Evolutionary conservation across 2,329 filamentous ascomycete genomes (phyloP).

Genomic region (Paecilomyces fulvus): DNA sequence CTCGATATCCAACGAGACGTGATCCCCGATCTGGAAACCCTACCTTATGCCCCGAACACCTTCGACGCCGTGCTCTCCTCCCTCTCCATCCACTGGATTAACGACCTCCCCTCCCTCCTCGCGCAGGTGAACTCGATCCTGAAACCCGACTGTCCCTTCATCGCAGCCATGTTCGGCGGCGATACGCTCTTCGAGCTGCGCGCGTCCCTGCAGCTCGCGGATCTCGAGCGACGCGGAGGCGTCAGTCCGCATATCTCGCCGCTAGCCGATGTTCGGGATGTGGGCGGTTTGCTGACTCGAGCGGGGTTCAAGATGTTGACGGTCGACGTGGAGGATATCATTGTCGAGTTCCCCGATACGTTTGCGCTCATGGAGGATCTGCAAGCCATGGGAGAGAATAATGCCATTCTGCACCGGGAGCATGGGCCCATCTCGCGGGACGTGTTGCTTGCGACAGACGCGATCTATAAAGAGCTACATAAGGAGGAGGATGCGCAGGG

Average conservation of each 20-base stretch:
- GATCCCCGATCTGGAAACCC: conserved; percentile 55
- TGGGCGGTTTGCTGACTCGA: conserved; percentile 76
- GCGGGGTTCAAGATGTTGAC: conserved; percentile 94
- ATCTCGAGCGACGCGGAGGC: conserved; percentile 82
- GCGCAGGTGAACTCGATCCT: conserved; percentile 77
- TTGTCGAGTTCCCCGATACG: conserved; percentile 84
- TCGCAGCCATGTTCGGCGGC: conserved; percentile 93
- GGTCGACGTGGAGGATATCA: conserved; percentile 93
- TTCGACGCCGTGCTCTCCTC: conserved; percentile 91
- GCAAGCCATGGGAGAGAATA: conserved; percentile 93
- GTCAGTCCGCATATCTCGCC: conserved; percentile 87
- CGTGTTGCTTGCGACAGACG: conserved; percentile 76
- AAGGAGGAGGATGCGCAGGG: conserved; percentile 60
- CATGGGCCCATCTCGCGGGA: conserved; percentile 70
- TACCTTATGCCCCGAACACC: conserved; percentile 66
- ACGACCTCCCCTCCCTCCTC: conserved; percentile 80
- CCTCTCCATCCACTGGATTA: conserved; percentile 92
- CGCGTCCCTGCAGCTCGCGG: conserved; percentile 84
- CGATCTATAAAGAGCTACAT: conserved; percentile 80
- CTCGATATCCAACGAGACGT: conserved; percentile 67
- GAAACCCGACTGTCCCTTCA: conserved; percentile 84
- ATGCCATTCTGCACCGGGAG: conserved; percentile 78
- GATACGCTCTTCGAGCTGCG: conserved; percentile 91
- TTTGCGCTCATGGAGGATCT: conserved; percentile 90
- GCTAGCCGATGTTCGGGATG: conserved; percentile 81